Evolutionary conservation across 1,284 basidiomycete genomes (phyloP), one percentile per base, ranked within the genome.

Genomic region (Boletus semigastroideus): DNA sequence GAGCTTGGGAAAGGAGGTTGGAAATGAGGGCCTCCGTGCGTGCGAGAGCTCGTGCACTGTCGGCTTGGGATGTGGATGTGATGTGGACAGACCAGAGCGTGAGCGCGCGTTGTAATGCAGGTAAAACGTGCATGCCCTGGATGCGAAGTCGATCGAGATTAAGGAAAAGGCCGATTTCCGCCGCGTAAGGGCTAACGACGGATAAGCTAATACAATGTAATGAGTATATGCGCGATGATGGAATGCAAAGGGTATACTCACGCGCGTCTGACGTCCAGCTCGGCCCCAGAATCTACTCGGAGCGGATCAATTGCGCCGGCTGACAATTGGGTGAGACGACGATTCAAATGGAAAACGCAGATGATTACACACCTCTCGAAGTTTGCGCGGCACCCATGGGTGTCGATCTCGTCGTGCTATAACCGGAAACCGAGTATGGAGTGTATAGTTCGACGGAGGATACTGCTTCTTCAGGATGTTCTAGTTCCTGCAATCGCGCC

Each of bases 41-140:
- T 50, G 59, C 45, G 10, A 5, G 12, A 27, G 27, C 8, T 7
- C 30, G 36, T n/a, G 11, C 40, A n/a, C 37, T n/a, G 12, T 69
- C 51, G 1, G 64, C 57, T 1, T 65, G 53, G 10, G 58, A 52
- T 14, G 20, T 4, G 12, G 40, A 53, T 2, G 69, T 63, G 9
- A 76, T 54, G 37, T 67, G 66, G 22, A 69, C 55, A 8, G 70
- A 74, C 68, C 73, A 75, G 2, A 79, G 60, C 5, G 66, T 66
- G 16, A 76, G 62, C 1, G 60, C 57, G 45, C 59, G 67, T 25
- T 71, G 49, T 3, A 78, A 61, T 3, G 68, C 68, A 5, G 70
- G 68, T 13, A 64, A 53, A 22, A 69, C 62, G 14, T 61, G 57
- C 17, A 48, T 37, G 10, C 49, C 59, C 34, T 39, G 58, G 6